Conservation (phyloP, 2,329 filamentous ascomycete genomes). For the Phoma herbarum region DNA sequence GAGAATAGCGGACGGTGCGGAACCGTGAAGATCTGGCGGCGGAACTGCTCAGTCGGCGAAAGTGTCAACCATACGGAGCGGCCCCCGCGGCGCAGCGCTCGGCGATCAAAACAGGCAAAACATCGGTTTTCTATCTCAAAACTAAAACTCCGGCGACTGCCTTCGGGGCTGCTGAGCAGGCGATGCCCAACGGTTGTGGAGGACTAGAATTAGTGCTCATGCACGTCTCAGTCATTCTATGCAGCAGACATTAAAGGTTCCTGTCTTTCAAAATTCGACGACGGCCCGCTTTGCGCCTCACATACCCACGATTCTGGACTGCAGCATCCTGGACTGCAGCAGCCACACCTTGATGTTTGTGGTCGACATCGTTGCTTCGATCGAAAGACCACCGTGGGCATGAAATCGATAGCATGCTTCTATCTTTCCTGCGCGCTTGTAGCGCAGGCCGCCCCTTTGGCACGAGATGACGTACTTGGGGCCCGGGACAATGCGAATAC, state of each 20-base stretch:
- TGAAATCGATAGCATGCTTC: constrained; percentile 7
- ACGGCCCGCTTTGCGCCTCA: constrained; percentile 4
- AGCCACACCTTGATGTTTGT: not conserved
- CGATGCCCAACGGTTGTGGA: not conserved
- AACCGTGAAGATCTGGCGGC: constrained; percentile 5
- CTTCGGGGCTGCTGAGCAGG: not conserved
- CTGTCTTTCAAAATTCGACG: constrained; percentile 4
- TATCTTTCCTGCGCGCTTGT: constrained; percentile 1
- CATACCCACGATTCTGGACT: not conserved
- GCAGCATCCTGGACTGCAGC: not conserved
- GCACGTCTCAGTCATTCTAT: constrained; percentile 1
- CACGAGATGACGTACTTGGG: not conserved
- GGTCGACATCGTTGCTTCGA: not conserved
- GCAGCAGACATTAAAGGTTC: not conserved
- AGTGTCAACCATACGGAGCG: constrained; percentile 1
- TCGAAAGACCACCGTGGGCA: not conserved
- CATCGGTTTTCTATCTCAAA: constrained; percentile 2
- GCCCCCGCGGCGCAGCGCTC: constrained; percentile 6
- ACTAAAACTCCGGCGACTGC: not conserved
- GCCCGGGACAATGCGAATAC: constrained; percentile 13
- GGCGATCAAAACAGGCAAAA: constrained; percentile 10
- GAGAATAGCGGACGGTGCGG: not conserved
- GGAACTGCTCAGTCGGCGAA: constrained; percentile 2
- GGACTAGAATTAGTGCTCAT: constrained; percentile 1
- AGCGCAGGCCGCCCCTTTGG: constrained; percentile 12